Evolutionary conservation across 768 basidiomycete genomes (phyloP), one percentile per base, ranked within the genome.

Genomic region (Suillus subluteus): DNA sequence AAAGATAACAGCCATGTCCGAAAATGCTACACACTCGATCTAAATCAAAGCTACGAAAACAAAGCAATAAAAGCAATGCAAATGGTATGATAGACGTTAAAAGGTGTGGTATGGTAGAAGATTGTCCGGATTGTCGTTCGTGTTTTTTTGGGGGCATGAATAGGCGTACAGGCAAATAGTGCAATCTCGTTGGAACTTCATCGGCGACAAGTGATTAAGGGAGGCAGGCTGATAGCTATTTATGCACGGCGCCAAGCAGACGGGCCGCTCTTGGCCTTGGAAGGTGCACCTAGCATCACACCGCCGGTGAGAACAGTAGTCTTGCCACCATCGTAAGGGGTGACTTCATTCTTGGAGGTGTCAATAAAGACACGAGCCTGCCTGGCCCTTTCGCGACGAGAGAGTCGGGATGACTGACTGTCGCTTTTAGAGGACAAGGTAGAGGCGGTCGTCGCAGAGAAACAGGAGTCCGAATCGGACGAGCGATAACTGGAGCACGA

Each of bases 281-380:
- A 66, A 65, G 78, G 73, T 69, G 79, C 80, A 61, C 91, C 92
- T 67, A 94, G 90, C 92, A 94, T 94, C 70, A 94, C 92, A 69
- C 92, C 92, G 65, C 92, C 92, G 3, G 92, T 93, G 71, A 94
- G 86, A 61, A 94, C 92, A 37, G 92, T 93, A 63, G 92, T 94
- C 84, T 92, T 93, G 69, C 92, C 92, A 65, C 91, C 92, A 70
- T 94, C 92, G 72, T 94, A 94, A 72, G 91, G 90, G 58, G 92
- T 94, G 68, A 94, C 90, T 55, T 91, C 90, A 63, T 79, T 92
- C 82, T 89, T 94, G 73, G 88, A 79, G 26, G 82, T 86, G 77
- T 94, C 92, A 64, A 94, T 77, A 73, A 84, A 92, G 70, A 94
- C 90, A 68, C 87, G 87, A 30, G 85, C 85, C 75, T 89, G 88